These are phyloP conservation scores for Chenopodium berlandieri DNA, from an alignment of 148 eudicot genomes.

Conservation along the genomic window DNA sequence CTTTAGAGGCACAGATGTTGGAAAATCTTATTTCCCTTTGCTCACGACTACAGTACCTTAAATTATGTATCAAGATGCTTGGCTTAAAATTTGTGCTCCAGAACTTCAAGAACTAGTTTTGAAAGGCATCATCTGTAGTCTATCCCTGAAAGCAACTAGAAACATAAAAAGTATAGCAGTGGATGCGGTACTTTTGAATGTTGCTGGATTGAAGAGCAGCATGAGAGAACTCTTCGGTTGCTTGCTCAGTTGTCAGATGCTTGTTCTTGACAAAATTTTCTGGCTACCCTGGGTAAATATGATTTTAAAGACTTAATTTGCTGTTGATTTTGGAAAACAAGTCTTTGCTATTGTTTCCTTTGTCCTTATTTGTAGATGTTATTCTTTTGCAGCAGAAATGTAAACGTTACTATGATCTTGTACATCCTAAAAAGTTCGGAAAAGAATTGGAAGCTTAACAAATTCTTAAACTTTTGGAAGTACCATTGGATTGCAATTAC, in stretches of 20 bases:
- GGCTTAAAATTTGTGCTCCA: slow-evolving; percentile 3
- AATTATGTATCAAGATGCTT: neutral
- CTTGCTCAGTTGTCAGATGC: too few species aligned
- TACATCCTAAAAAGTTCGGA: neutral
- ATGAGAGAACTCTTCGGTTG: too few species aligned
- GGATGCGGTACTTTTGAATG: too few species aligned
- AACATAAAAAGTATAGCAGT: neutral
- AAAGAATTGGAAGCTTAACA: neutral
- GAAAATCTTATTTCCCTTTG: neutral
- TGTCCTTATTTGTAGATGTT: too few species aligned
- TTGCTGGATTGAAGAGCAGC: too few species aligned
- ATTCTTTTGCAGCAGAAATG: neutral
- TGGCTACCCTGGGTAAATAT: too few species aligned
- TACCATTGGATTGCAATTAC: neutral
- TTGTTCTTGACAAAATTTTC: too few species aligned
- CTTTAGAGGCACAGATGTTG: neutral
- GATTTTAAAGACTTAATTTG: too few species aligned
- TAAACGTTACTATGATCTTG: neutral
- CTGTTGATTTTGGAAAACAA: too few species aligned
- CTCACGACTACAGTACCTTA: neutral
- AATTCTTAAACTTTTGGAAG: neutral
- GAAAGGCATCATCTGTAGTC: neutral
- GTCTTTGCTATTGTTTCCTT: too few species aligned
- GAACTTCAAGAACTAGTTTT: neutral
- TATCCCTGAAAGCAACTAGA: neutral